Percentiles rank a stretch among this genome's conserved stretches.
phyloP scores from a whole-genome alignment of 441 rosid species.

The Biscutella auriculata region DNA sequence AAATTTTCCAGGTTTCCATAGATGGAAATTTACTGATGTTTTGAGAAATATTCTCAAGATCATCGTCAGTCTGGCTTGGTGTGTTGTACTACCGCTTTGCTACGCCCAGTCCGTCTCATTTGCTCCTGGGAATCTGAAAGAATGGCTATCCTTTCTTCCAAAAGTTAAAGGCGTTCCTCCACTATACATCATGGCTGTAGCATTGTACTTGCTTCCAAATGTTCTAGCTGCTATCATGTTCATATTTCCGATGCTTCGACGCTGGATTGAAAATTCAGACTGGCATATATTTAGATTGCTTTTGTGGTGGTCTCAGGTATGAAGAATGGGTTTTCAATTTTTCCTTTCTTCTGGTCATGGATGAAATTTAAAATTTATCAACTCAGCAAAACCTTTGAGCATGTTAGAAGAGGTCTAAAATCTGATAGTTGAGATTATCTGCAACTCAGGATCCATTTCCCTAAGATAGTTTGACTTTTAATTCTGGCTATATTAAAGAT shows the following conservation, averaged over 20 bases:
- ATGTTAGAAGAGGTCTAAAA: constrained; percentile 5
- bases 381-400: constrained; percentile 1
- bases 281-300: constrained; percentile 84
- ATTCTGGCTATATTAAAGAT: neutral
- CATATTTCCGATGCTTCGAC: constrained; percentile 89
- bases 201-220: constrained; percentile 70
- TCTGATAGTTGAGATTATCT: neutral
- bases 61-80: constrained; percentile 70
- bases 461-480: neutral
- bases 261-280: constrained; percentile 96
- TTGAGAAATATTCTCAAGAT: constrained; percentile 70
- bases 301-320: constrained; percentile 99
- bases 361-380: neutral
- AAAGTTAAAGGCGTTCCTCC: constrained; percentile 65
- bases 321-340: neutral
- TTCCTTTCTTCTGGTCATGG: neutral
- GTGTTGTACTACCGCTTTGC: constrained; percentile 62
- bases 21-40: constrained; percentile 79
- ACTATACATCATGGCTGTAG: constrained; percentile 64
- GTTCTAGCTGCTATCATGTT: constrained; percentile 64
- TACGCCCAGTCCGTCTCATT: constrained; percentile 45
- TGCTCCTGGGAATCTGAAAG: constrained; percentile 31
- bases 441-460: neutral
- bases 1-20: constrained; percentile 90
- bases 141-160: constrained; percentile 46